Base-by-base conservation (phyloP, 2,329 filamentous ascomycete genomes). In the Trichophyton mentagrophytes region DNA sequence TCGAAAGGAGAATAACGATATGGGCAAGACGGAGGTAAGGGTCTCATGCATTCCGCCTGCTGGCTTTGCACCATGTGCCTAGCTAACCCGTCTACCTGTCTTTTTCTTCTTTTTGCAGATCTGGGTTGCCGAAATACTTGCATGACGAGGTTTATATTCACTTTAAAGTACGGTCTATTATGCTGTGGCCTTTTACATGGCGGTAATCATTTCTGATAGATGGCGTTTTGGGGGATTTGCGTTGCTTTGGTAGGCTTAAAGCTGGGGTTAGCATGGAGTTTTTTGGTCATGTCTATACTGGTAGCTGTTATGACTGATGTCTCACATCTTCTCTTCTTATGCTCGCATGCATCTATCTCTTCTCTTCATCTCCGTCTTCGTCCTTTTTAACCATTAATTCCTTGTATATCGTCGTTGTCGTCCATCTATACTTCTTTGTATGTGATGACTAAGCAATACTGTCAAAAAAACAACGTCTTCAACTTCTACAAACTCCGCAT, bases 11-110 rank as follows among this genome's bases (percentile, higher is more conserved):
- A 83, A 85, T 67, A 80, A 81, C 64, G 91, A 95, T 64, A 87
- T 90, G 78, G 90, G 89, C 59, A 96, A 96, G 81, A 85, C 96
- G 84, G 93, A 97, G 84, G 90, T 96, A 74, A 82, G 88, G 79
- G 63, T 62, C 61, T 49, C 56, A 8, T 58, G 53, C 36, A 57
- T 57, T 51, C 46, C 46, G 20, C 46, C 46, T 51, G 46, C 44
- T 46, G 17, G 17, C 36, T 33, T 58, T 46, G 40, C 57, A 30
- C 6, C 6, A 58, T 58, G 20, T 58, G 4, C 22, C 20, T 51
- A 51, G 25, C 46, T 51, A 27, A 51, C 46, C 22, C 11, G 40
- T 8, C 40, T 7, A 3, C 5, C 4, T 44, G 1, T n/a, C 46
- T 13, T 11, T 27, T 15, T 13, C 20, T 51, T 57, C 25, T 3